phyloP scores from a whole-genome alignment of 106 monocot species.

The Cymbidium sinense region DNA sequence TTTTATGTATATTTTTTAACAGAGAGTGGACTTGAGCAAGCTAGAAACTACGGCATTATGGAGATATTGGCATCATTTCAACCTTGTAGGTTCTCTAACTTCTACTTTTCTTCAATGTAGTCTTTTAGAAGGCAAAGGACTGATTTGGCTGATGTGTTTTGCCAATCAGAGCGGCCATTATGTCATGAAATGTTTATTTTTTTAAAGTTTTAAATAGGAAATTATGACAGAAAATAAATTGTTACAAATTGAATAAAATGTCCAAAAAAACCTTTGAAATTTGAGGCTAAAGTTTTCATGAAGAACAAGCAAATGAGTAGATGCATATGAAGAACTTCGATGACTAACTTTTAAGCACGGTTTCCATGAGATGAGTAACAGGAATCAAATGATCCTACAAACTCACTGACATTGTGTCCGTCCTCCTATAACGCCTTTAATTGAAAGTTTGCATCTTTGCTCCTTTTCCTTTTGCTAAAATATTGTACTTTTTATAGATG shows the following conservation, averaged over 20 bases:
- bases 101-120: not conserved
- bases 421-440: not conserved
- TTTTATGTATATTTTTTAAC: slow-evolving; percentile 15
- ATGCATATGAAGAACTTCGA: too few species aligned
- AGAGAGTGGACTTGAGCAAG: slow-evolving; percentile 79
- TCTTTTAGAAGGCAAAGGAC: not conserved
- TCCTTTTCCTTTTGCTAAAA: too few species aligned
- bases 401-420: not conserved
- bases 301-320: too few species aligned
- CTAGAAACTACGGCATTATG: slow-evolving; percentile 62
- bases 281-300: too few species aligned
- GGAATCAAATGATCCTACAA: not conserved
- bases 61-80: slow-evolving; percentile 81
- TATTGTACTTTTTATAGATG: not conserved
- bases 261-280: too few species aligned
- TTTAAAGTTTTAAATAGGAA: not conserved
- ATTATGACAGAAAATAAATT: not conserved
- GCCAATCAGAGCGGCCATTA: not conserved
- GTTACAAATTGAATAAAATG: too few species aligned
- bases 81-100: slow-evolving; percentile 47
- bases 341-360: too few species aligned
- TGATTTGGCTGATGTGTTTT: not conserved
- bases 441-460: too few species aligned
- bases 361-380: too few species aligned
- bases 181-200: not conserved